Evolutionary conservation across 1,284 basidiomycete species (phyloP).

Genomic region (Sparassis latifolia): DNA sequence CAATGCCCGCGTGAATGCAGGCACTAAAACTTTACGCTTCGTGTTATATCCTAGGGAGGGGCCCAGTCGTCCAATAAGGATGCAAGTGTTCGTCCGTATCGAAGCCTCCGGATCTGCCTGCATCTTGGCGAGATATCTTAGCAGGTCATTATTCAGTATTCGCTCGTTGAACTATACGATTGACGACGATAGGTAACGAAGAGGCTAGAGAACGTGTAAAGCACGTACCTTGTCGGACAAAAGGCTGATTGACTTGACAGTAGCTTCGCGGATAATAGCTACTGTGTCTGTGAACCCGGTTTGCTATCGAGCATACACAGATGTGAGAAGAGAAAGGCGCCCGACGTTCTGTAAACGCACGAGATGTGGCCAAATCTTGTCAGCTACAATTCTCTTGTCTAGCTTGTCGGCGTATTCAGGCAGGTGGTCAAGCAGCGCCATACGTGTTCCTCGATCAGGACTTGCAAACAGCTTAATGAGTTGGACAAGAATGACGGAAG

Average conservation of each 20-base stretch:
- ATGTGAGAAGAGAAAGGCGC: neutral
- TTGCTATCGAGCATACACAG: constrained; percentile 52
- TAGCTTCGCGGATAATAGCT: constrained; percentile 90
- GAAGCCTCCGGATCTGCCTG: constrained; percentile 91
- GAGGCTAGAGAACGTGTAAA: neutral
- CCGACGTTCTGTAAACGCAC: constrained; percentile 30
- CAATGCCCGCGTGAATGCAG: constrained; percentile 87
- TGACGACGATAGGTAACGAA: neutral
- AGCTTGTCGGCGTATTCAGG: constrained; percentile 83
- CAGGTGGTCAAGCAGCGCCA: constrained; percentile 88
- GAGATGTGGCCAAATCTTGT: constrained; percentile 91
- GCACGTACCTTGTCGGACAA: constrained; percentile 73
- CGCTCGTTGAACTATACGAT: constrained; percentile 72
- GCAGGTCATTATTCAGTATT: constrained; percentile 93
- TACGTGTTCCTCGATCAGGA: constrained; percentile 88
- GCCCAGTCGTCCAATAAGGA: constrained; percentile 88
- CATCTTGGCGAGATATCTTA: constrained; percentile 88
- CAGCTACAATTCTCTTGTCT: constrained; percentile 78
- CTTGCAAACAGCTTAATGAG: constrained; percentile 81
- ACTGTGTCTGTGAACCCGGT: constrained; percentile 95
- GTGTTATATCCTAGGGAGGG: constrained; percentile 84
- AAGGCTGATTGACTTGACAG: constrained; percentile 82
- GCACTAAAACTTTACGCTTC: constrained; percentile 91
- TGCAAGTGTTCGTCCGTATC: constrained; percentile 97
- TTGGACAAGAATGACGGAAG: constrained; percentile 64